Evolutionary conservation across 306 rosid species (phyloP).

Genomic region (Fragaria ananassa): DNA sequence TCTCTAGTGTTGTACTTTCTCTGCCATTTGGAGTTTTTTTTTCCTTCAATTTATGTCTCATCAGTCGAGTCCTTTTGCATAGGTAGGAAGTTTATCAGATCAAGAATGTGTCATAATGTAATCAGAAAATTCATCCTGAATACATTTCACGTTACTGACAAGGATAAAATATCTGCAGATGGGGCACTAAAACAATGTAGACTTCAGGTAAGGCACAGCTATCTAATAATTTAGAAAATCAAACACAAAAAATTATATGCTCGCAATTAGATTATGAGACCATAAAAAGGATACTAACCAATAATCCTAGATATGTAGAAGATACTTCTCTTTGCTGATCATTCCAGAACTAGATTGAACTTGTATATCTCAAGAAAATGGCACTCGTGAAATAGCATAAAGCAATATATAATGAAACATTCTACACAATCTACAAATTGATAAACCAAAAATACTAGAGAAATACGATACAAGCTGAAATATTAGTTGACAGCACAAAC

Average conservation of each 20-base stretch:
- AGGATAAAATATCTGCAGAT: background rate
- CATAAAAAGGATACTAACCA: background rate
- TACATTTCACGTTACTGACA: background rate
- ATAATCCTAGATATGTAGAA: background rate
- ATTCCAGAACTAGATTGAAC: background rate
- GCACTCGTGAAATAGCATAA: background rate
- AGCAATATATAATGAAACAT: background rate
- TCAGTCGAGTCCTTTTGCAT: background rate
- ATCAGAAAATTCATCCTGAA: background rate
- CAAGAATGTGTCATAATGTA: slow-evolving; percentile 6
- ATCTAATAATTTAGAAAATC: background rate
- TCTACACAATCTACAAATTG: background rate
- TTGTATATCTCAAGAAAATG: background rate
- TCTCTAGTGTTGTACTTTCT: slow-evolving; percentile 3
- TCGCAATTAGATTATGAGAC: background rate
- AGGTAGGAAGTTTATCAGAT: slow-evolving; percentile 5
- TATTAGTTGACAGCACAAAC: background rate
- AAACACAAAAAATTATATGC: background rate
- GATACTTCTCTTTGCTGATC: background rate
- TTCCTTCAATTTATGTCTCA: background rate
- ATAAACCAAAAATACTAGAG: background rate
- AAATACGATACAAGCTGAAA: background rate
- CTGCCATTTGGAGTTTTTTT: background rate
- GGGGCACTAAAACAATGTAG: background rate
- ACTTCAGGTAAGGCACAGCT: background rate